phyloP scores from a whole-genome alignment of 78 protist genomes.

The Dictyostelium intermedium region DNA sequence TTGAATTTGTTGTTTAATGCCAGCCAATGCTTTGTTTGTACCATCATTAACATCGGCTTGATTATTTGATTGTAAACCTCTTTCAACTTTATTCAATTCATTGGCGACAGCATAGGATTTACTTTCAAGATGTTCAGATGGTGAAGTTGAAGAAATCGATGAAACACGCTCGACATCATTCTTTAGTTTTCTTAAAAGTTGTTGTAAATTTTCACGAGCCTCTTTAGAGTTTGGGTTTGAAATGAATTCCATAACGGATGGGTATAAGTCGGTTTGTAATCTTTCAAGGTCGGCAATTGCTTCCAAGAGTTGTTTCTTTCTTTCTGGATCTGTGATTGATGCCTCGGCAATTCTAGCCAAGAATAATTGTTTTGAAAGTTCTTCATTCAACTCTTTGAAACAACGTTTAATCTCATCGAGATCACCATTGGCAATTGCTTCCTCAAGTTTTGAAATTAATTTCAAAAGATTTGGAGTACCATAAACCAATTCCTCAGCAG shows the following conservation, averaged over 20 bases:
- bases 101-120: conserved; percentile 59
- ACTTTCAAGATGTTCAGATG: conserved; percentile 48
- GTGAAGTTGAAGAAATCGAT: conserved; percentile 5
- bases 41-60: conserved; percentile 37
- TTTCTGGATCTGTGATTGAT: conserved; percentile 61
- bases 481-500: conserved; percentile 70
- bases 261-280: conserved; percentile 17
- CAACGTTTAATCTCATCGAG: conserved; percentile 26
- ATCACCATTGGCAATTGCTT: conserved; percentile 47
- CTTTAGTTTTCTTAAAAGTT: background rate
- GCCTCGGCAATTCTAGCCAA: conserved; percentile 69
- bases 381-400: conserved; percentile 54
- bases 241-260: conserved; percentile 52
- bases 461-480: conserved; percentile 65
- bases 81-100: conserved; percentile 31
- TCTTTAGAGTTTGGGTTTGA: conserved; percentile 22
- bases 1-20: conserved; percentile 77
- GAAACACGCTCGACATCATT: conserved; percentile 51
- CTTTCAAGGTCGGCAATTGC: conserved; percentile 37
- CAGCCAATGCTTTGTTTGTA: conserved; percentile 27
- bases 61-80: conserved; percentile 26
- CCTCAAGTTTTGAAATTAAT: conserved; percentile 45
- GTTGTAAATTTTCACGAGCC: conserved; percentile 10
- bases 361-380: conserved; percentile 32
- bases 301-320: conserved; percentile 45